Evolutionary conservation across 495 filamentous ascomycete genomes (phyloP), one percentile per base, ranked within the genome.

Genomic region (Cercophora scortea): DNA sequence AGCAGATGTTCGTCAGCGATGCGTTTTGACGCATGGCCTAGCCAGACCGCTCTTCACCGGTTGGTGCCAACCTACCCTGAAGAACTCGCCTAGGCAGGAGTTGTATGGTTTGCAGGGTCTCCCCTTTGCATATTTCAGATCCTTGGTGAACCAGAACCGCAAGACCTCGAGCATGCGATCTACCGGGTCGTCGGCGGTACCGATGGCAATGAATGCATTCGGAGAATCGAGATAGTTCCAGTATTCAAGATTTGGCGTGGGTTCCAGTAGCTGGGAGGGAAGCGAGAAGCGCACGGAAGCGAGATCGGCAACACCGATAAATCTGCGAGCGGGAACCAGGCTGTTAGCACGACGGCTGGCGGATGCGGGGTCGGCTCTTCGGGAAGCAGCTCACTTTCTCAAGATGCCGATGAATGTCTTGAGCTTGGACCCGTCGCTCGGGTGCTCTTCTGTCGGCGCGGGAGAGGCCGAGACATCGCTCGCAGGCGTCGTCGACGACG

Each of bases 21-120:
- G 2, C 25, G 25, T 25, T 5, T 25, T 2, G 25, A 25, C 2
- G 25, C 25, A 25, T 25, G 25, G 5, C 25, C 25, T 25, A 25
- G 25, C 25, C 25, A 25, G 25, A 25, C 25, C 25, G 25, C 25
- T 5, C 25, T 5, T 25, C 25, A 5, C 25, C 25, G 5, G 32
- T 40, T 16, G 17, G 13, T 32, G 17, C 41, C 42, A 13, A 74
- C 80, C 62, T 75, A 90, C 88, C 70, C 93, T 78, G 71, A 98
- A 98, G 71, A 96, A 97, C 70, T 98, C 93, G n/a, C 93, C 93
- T 40, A 98, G 69, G 8, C 89, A 88, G 38, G 91, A 96, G 67
- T 98, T 98, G 70, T 98, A 98, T 7, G 93, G 93, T 68, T 98
- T 98, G 80, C 90, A 96, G 9, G 93, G 93, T 72, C 91, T 95